Evolutionary conservation across 108 stramenopile genomes (phyloP), one percentile per base, ranked within the genome.

Genomic region (Nitzschia inconspicua): DNA sequence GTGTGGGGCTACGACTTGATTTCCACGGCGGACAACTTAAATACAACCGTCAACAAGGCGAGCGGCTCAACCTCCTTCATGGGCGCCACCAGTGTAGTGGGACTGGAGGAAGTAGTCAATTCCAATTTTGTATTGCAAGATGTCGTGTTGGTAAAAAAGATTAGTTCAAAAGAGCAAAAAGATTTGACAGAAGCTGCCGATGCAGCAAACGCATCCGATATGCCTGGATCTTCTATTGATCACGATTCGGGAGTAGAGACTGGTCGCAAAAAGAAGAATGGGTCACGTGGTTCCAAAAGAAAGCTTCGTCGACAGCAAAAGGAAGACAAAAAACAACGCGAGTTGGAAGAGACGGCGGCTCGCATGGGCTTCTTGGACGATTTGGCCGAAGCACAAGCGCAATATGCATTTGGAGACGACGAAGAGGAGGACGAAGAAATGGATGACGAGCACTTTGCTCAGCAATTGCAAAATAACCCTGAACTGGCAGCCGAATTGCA

Each of bases 1-100:
- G 98, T 96, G 13, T 57, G 97, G 51, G 99, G 98, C 7, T 98
- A 97, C 68, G 97, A 98, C 73, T 63, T 99, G 60, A 61, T 63
- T 1, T 43, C 69, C 1, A 54, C 77, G 3, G 44, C 56, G 2
- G 32, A 47, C 0, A 41, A 35, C 29, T 39, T 66, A 18, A 54
- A 54, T 28, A 54, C 53, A 28, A 54, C 53, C 14, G 18, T 54
- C 30, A 32, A 54, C 16, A 54, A 54, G 18, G 39, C 68, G 23
- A 47, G 51, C 22, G 63, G 80, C 3, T 64, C 81, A 8, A 56
- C 70, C 0, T 64, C 54, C 5, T 43, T 64, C 13, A 44, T 58
- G 43, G 57, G 57, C 40, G 53, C 53, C 22, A 8, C 53, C 22
- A 50, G 60, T 20, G 70, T 62, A 10, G 70, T 58, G 16, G 70